phyloP scores from a whole-genome alignment of 192 early-diverging fungal genomes.

The Coemansia sp. region DNA sequence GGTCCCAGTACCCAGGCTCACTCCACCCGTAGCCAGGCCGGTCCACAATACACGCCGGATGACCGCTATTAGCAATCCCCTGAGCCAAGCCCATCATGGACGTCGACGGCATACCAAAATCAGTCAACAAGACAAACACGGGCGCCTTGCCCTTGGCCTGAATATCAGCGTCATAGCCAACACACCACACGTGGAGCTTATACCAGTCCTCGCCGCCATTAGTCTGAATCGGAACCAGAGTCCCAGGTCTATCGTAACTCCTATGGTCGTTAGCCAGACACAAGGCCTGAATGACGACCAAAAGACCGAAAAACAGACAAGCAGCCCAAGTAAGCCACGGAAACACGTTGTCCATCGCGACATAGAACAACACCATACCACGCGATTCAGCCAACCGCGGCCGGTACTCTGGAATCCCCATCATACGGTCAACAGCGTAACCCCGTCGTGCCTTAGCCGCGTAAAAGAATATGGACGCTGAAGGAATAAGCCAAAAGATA shows the following conservation, averaged over 20 bases:
- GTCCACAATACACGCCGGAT: slow-evolving; percentile 53
- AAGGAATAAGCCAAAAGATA: slow-evolving; percentile 31
- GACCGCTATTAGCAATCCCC: slow-evolving; percentile 39
- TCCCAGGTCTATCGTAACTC: slow-evolving; percentile 35
- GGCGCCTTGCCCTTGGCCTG: slow-evolving; percentile 24
- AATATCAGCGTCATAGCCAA: slow-evolving; percentile 15
- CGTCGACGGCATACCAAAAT: slow-evolving; percentile 57
- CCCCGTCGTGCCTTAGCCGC: slow-evolving; percentile 53
- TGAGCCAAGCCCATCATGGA: slow-evolving; percentile 48
- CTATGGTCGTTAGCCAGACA: slow-evolving; percentile 49
- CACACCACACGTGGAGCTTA: slow-evolving; percentile 55
- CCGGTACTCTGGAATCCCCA: slow-evolving; percentile 56
- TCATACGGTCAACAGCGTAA: slow-evolving; percentile 53
- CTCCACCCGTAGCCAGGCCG: slow-evolving; percentile 61
- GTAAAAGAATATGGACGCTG: slow-evolving; percentile 31
- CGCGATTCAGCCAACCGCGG: slow-evolving; percentile 43
- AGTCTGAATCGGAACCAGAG: slow-evolving; percentile 46
- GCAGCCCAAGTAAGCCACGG: slow-evolving; percentile 40
- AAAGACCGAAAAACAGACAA: slow-evolving; percentile 43
- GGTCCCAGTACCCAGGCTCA: slow-evolving; percentile 56
- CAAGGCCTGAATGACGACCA: slow-evolving; percentile 53
- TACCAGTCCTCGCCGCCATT: slow-evolving; percentile 50
- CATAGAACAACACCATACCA: slow-evolving; percentile 30
- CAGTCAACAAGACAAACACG: slow-evolving; percentile 51
- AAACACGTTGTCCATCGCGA: slow-evolving; percentile 41